Evolutionary conservation across 768 basidiomycete genomes (phyloP), one percentile per base, ranked within the genome.

Genomic region (Suillus bovinus): DNA sequence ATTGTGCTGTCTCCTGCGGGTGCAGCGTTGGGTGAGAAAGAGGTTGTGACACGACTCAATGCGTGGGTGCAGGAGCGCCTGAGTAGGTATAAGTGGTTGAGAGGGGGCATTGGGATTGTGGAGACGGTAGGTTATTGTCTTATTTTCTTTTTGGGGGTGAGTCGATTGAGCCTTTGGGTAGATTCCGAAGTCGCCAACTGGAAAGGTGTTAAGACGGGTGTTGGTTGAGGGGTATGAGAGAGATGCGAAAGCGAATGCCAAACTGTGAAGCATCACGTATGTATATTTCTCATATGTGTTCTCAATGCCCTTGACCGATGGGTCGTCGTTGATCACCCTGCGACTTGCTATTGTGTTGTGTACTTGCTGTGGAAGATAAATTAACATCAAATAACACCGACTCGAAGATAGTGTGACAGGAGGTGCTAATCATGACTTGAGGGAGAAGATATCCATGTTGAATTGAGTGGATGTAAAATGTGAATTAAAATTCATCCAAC

Each of bases 151-250:
- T 24, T 1, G n/a, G n/a, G n/a, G 39, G 27, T n/a, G 20, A 57
- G 62, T 60, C 52, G 31, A 36, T 33, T 38, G 44, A 17, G 16
- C 5, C 27, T 27, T 8, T 57, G 49, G 42, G 7, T 58, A 88
- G 87, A 85, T 89, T 29, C 88, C 88, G 1, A 89, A 88, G 69
- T 80, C 79, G 1, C 85, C 86, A 1, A 87, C 86, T 24, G 89
- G 89, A 0, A 89, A 90, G 75, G 80, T 82, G 6, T 68, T 89
- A 44, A 79, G 87, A 14, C 74, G 87, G 33, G 76, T 82, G 8
- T 70, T 90, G 59, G 82, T 84, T 61, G 86, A 86, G 9, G 75
- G 72, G 33, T 82, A 84, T 62, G 84, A 87, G 69, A 66, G 42
- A 34, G 56, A 63, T 3, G 38, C 34, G 14, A 66, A 62, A 49